Conservation (phyloP, 352 stramenopile genomes). For the Phytophthora cactorum region DNA sequence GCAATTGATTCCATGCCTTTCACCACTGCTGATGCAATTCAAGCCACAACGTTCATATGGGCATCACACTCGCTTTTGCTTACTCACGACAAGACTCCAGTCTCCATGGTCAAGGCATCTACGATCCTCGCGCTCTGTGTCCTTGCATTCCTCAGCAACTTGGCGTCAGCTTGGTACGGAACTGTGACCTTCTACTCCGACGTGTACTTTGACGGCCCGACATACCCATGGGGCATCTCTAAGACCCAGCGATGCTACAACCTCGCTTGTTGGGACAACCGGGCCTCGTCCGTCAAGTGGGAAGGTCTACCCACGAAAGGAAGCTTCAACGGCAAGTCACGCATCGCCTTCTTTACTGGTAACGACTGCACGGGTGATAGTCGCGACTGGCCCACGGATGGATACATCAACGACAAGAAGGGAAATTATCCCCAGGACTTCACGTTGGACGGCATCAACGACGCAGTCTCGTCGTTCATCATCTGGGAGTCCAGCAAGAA, state of each 20-base stretch:
- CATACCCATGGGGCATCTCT: slow-evolving; percentile 28
- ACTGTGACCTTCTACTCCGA: slow-evolving; percentile 21
- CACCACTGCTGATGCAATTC: background rate
- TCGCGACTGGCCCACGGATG: slow-evolving; percentile 30
- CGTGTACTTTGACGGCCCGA: slow-evolving; percentile 19
- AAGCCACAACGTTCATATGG: background rate
- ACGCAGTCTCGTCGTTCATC: slow-evolving; percentile 37
- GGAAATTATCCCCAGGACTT: slow-evolving; percentile 36
- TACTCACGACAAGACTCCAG: background rate
- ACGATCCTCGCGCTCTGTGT: background rate
- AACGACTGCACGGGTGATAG: slow-evolving; percentile 29
- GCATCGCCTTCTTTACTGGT: slow-evolving; percentile 36
- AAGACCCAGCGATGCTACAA: slow-evolving; percentile 36
- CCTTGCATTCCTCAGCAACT: slow-evolving; percentile 6
- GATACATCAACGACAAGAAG: slow-evolving; percentile 22
- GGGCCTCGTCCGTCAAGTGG: slow-evolving; percentile 37
- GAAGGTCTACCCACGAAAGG: slow-evolving; percentile 16
- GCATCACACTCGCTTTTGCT: slow-evolving; percentile 1
- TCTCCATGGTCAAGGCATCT: background rate
- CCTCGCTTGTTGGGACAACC: slow-evolving; percentile 33
- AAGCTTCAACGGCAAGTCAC: slow-evolving; percentile 25
- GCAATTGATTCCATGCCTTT: background rate
- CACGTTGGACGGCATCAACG: slow-evolving; percentile 32
- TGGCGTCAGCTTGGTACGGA: slow-evolving; percentile 27
- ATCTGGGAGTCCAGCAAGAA: slow-evolving; percentile 28